Evolutionary conservation across 805 yeast genomes (phyloP).

Genomic region (Wickerhamomyces silvicola): DNA sequence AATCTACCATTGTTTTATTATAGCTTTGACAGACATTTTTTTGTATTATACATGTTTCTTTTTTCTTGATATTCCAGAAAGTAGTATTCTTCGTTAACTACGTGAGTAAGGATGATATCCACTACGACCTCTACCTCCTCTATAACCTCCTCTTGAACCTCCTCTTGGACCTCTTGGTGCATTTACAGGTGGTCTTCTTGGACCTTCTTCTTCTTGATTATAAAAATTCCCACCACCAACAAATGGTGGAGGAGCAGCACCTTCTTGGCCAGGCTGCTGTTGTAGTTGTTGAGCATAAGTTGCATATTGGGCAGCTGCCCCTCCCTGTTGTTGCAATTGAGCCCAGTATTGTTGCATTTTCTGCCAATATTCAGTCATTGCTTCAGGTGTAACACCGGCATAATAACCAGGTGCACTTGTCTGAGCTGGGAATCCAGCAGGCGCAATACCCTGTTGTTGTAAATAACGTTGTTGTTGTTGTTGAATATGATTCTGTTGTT

Average conservation of each 20-base stretch:
- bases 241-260: constrained; percentile 5
- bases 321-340: constrained; percentile 38
- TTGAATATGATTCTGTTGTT: constrained; percentile 30
- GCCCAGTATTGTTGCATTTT: constrained; percentile 60
- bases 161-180: constrained; percentile 51
- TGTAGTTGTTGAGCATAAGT: constrained; percentile 24
- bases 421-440: constrained; percentile 10
- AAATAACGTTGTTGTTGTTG: constrained; percentile 22
- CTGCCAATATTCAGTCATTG: constrained; percentile 59
- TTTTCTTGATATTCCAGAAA: neutral
- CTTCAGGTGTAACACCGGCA: constrained; percentile 35
- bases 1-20: constrained; percentile 1
- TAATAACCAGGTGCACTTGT: constrained; percentile 6
- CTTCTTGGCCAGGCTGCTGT: constrained; percentile 5
- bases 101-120: constrained; percentile 39
- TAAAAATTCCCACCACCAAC: constrained; percentile 13
- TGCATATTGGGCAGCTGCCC: constrained; percentile 25
- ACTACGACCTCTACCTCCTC: constrained; percentile 17
- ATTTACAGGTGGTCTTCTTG: constrained; percentile 25
- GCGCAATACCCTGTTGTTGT: constrained; percentile 15
- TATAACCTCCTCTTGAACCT: constrained; percentile 20
- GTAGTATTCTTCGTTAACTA: constrained; percentile 1
- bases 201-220: constrained; percentile 13
- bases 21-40: neutral
- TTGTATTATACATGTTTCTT: neutral